Conservation (phyloP, 2,329 filamentous ascomycete species). For the Apiospora arundinis region DNA sequence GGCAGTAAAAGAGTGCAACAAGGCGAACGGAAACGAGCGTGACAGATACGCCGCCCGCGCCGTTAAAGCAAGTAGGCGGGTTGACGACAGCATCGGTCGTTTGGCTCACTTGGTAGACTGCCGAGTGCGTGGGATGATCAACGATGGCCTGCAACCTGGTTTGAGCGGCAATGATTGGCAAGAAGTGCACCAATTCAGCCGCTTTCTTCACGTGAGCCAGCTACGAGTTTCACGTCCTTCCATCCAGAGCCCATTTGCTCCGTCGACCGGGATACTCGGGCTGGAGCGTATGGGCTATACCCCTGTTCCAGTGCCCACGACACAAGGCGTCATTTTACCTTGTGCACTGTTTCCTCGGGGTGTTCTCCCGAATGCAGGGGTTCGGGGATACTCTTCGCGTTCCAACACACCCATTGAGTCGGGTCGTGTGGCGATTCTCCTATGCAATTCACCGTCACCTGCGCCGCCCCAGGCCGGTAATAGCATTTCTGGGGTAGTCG, state of each 20-base stretch:
- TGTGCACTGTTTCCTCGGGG: neutral
- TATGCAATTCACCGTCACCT: neutral
- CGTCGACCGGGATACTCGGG: neutral
- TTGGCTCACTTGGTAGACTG: neutral
- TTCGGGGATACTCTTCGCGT: no score
- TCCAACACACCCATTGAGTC: neutral
- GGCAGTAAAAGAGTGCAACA: neutral
- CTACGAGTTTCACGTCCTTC: neutral
- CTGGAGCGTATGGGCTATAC: neutral
- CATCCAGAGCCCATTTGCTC: neutral
- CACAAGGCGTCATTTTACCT: neutral
- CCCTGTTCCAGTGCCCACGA: neutral
- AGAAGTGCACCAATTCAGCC: neutral
- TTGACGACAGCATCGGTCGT: neutral
- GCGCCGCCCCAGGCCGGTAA: neutral
- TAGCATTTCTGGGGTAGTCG: neutral
- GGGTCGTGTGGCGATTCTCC: neutral
- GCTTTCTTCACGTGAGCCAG: neutral
- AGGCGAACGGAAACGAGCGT: no score
- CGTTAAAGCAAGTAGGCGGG: no score
- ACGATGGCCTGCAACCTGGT: neutral
- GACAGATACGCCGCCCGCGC: no score
- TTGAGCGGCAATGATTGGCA: neutral
- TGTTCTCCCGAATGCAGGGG: no score
- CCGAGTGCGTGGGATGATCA: neutral